These are phyloP conservation scores for Cinnamomum chago DNA, from an alignment of 164 flowering plant genomes.

Conservation along the genomic window DNA sequence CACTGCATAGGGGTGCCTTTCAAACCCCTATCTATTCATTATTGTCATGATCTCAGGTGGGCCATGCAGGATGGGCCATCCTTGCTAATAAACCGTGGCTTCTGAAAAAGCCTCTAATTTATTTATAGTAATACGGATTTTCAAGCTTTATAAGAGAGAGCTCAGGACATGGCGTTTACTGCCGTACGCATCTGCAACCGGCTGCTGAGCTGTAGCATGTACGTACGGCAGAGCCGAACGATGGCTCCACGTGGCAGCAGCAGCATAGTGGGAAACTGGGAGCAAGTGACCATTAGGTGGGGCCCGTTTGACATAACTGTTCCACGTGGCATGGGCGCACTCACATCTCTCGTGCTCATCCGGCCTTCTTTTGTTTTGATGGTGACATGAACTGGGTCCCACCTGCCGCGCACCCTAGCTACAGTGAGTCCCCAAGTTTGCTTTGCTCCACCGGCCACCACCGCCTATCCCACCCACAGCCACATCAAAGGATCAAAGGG, in stretches of 20 bases:
- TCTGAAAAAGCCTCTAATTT: not conserved
- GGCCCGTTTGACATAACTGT: not conserved
- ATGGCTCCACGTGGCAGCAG: not conserved
- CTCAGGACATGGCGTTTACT: not conserved
- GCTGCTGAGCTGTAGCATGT: not conserved
- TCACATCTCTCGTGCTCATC: not conserved
- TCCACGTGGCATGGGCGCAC: not conserved
- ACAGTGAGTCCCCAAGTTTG: not conserved
- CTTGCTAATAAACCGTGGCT: no score
- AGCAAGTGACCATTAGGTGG: not conserved
- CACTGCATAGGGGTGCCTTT: no score
- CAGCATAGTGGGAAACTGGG: not conserved
- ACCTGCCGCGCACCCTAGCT: conserved; percentile 5
- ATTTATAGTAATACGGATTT: not conserved
- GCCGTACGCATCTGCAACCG: not conserved
- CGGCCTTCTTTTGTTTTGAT: not conserved
- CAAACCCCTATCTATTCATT: no score
- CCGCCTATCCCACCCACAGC: no score
- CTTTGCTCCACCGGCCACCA: no score
- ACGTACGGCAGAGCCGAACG: not conserved
- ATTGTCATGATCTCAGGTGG: no score
- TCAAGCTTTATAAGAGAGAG: not conserved
- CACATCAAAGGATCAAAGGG: no score
- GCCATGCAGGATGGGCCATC: no score
- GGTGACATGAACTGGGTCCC: not conserved